Percentiles rank a stretch among this genome's conserved stretches.
phyloP scores from a whole-genome alignment of 2,329 filamentous ascomycete species.

The Cladophialophora exuberans region DNA sequence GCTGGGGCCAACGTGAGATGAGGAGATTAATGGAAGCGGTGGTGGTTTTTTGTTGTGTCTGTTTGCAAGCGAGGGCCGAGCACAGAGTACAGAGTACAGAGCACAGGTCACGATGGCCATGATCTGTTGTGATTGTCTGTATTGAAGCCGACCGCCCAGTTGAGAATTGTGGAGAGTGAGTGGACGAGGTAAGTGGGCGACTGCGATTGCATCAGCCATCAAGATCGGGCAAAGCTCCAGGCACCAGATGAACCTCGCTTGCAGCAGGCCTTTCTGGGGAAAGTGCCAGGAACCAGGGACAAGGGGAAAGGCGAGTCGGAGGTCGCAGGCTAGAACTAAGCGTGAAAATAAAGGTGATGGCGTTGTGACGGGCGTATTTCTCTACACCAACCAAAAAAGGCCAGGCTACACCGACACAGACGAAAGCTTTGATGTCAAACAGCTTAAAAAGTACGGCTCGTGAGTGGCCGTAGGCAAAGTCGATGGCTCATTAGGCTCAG shows the following conservation, averaged over 20 bases:
- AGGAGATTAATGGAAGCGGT: not conserved
- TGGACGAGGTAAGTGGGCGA: no score
- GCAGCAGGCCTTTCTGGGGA: constrained; percentile 6
- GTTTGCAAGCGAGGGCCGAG: not conserved
- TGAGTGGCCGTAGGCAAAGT: no score
- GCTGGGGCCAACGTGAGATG: no score
- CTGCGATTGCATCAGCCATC: constrained; percentile 6
- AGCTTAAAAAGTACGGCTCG: no score
- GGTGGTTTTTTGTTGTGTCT: not conserved
- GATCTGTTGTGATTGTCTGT: constrained; percentile 7
- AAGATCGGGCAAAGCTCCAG: constrained; percentile 4
- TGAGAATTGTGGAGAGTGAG: constrained; percentile 25
- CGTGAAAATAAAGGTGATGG: constrained; percentile 6
- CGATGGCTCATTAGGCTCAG: no score
- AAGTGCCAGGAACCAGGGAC: constrained; percentile 5
- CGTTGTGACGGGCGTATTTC: constrained; percentile 4
- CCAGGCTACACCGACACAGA: no score
- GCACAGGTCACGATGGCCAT: no score
- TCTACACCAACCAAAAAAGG: no score
- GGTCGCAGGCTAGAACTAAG: not conserved
- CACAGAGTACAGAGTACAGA: not conserved
- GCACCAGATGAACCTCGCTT: constrained; percentile 1
- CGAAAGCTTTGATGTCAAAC: no score
- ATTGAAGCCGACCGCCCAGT: constrained; percentile 16
- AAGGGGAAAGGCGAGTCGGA: not conserved